Percentiles rank a stretch among this genome's conserved stretches.
Conservation (phyloP, 148 eudicot species). For the Rhododendron ovatum region DNA sequence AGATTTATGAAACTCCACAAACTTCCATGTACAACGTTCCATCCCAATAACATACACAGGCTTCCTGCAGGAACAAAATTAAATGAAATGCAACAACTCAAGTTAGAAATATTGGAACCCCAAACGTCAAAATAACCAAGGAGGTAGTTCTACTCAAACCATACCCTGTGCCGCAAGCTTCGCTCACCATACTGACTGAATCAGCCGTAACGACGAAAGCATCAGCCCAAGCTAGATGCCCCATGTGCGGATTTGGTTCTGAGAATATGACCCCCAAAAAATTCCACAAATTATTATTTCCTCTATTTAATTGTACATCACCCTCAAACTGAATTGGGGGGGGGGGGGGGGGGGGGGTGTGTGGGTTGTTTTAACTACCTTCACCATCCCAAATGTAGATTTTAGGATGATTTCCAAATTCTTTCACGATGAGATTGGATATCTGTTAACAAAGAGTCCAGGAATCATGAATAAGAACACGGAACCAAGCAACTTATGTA, state of each 20-base stretch:
- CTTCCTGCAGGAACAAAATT: constrained; percentile 49
- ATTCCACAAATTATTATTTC: not conserved
- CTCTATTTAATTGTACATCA: not conserved
- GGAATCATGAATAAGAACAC: not conserved
- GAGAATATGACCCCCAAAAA: constrained; percentile 9
- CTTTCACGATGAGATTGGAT: constrained; percentile 57
- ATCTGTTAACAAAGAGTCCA: constrained; percentile 35
- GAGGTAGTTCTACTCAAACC: constrained; percentile 16
- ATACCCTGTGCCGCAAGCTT: constrained; percentile 99
- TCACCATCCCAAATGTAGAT: constrained; percentile 87
- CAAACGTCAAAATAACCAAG: not conserved
- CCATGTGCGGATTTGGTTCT: constrained; percentile 98
- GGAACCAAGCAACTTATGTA: not conserved
- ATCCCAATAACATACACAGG: constrained; percentile 94
- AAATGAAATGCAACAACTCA: not conserved
- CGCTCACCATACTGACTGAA: constrained; percentile 97
- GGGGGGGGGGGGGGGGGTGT: not conserved
- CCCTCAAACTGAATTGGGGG: not conserved
- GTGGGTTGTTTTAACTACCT: constrained; percentile 63
- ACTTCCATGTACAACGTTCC: constrained; percentile 94
- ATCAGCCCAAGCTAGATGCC: constrained; percentile 98
- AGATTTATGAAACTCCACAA: constrained; percentile 71
- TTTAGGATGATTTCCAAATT: constrained; percentile 79
- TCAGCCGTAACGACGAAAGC: constrained; percentile 91
- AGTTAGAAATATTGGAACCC: not conserved